phyloP scores from a whole-genome alignment of 2,329 filamentous ascomycete genomes.

The Ophiostoma montium region DNA sequence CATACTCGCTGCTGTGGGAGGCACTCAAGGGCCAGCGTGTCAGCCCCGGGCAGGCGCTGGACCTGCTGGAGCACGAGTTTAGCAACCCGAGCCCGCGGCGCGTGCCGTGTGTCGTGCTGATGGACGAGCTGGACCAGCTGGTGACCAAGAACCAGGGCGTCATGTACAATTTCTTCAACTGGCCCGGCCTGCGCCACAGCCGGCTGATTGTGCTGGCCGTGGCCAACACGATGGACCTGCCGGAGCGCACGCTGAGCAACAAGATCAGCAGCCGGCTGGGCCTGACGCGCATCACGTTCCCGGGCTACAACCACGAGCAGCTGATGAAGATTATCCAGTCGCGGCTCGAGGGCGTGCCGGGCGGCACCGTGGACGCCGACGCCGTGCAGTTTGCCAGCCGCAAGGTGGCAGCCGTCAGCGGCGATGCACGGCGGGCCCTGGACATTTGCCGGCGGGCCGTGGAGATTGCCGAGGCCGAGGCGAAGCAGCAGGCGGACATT shows the following conservation, averaged over 20 bases:
- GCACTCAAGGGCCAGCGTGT: conserved; percentile 87
- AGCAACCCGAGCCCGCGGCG: conserved; percentile 78
- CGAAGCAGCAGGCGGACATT: conserved; percentile 7
- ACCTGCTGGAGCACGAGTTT: conserved; percentile 85
- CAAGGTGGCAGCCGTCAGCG: conserved; percentile 92
- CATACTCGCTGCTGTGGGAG: conserved; percentile 91
- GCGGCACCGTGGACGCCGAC: conserved; percentile 80
- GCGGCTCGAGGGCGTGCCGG: conserved; percentile 76
- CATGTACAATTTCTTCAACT: conserved; percentile 99
- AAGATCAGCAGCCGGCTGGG: conserved; percentile 88
- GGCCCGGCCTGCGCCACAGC: conserved; percentile 84
- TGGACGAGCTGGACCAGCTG: conserved; percentile 96
- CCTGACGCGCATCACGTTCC: conserved; percentile 88
- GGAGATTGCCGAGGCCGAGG: conserved; percentile 76
- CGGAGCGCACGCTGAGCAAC: conserved; percentile 90
- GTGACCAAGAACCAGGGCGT: conserved; percentile 98
- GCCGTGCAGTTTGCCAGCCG: conserved; percentile 92
- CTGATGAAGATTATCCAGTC: conserved; percentile 95
- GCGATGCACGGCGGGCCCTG: conserved; percentile 79
- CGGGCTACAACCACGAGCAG: conserved; percentile 93
- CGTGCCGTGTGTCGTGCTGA: conserved; percentile 89
- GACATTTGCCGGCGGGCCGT: conserved; percentile 94
- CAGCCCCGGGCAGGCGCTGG: conserved; percentile 78
- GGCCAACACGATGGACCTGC: conserved; percentile 97
- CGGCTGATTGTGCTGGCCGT: conserved; percentile 91